Evolutionary conservation across 768 basidiomycete species (phyloP).

Genomic region (Plicaturopsis crispa): DNA sequence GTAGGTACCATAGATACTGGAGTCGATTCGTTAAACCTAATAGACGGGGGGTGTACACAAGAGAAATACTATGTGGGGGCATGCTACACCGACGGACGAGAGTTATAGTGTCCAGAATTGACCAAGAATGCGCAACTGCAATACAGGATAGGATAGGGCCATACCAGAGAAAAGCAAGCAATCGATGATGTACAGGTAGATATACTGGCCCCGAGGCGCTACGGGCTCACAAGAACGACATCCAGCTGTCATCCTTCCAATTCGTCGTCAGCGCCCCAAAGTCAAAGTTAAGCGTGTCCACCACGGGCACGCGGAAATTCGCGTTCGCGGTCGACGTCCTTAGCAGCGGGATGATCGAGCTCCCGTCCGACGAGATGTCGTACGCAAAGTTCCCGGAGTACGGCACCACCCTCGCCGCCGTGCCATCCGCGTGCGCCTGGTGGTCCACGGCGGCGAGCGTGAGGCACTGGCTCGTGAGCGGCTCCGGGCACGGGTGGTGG

Average conservation of each 20-base stretch:
- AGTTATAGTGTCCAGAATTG: too few species aligned
- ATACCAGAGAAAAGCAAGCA: neutral
- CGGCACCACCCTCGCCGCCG: slow-evolving; percentile 21
- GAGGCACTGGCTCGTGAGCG: slow-evolving; percentile 8
- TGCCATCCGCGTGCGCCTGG: slow-evolving; percentile 36
- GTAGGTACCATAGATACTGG: too few species aligned
- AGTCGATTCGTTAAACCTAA: too few species aligned
- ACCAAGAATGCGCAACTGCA: slow-evolving; percentile 5
- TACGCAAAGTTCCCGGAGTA: slow-evolving; percentile 35
- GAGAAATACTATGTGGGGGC: too few species aligned
- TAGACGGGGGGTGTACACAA: too few species aligned
- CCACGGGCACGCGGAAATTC: slow-evolving; percentile 34
- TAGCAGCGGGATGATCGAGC: slow-evolving; percentile 15
- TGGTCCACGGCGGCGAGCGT: slow-evolving; percentile 33
- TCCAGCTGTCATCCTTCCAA: slow-evolving; percentile 38
- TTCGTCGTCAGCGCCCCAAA: slow-evolving; percentile 36
- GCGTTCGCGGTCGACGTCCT: slow-evolving; percentile 20
- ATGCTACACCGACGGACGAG: too few species aligned
- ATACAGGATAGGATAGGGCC: neutral
- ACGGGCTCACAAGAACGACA: slow-evolving; percentile 29
- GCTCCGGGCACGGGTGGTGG: slow-evolving; percentile 34
- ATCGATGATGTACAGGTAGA: neutral
- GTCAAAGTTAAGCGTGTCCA: slow-evolving; percentile 41
- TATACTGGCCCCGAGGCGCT: too few species aligned
- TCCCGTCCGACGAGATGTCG: slow-evolving; percentile 14